Evolutionary conservation across 2,329 filamentous ascomycete species (phyloP).

Genomic region (Coniochaeta prunicola): DNA sequence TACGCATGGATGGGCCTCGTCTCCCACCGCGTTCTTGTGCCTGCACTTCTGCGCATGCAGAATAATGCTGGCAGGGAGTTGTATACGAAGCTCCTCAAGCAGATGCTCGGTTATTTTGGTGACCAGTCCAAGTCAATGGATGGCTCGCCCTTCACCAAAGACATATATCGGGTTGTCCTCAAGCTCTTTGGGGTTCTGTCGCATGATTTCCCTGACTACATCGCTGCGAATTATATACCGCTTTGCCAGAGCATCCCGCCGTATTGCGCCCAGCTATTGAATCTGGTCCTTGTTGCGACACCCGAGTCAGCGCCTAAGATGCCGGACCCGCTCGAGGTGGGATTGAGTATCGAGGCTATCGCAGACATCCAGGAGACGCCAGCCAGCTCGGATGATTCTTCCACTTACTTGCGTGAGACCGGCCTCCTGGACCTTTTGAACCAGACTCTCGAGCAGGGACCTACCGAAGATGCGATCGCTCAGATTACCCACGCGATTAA

Average conservation of each 20-base stretch:
- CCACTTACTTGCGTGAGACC: conserved; percentile 41
- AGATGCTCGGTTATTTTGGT: conserved; percentile 66
- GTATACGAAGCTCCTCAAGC: conserved; percentile 67
- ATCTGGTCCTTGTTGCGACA: conserved; percentile 77
- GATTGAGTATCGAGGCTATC: conserved; percentile 68
- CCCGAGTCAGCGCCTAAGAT: conserved; percentile 62
- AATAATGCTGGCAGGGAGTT: conserved; percentile 67
- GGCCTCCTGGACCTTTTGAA: conserved; percentile 55
- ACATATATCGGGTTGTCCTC: conserved; percentile 76
- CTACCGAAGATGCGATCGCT: conserved; percentile 65
- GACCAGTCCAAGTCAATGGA: conserved; percentile 71
- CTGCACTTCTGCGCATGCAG: conserved; percentile 62
- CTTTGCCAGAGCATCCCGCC: conserved; percentile 76
- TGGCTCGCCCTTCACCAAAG: conserved; percentile 58
- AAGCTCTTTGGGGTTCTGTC: conserved; percentile 80
- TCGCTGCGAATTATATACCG: conserved; percentile 78
- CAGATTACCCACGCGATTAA: conserved; percentile 70
- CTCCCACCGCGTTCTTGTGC: conserved; percentile 79
- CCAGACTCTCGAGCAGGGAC: conserved; percentile 51
- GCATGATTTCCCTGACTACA: conserved; percentile 91
- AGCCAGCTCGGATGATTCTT: conserved; percentile 55
- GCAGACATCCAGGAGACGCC: conserved; percentile 68
- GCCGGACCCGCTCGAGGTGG: conserved; percentile 64
- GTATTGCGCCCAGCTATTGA: conserved; percentile 81
- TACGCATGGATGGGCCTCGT: conserved; percentile 81